phyloP scores from a whole-genome alignment of 192 early-diverging fungal genomes.

The Coemansia sp. region DNA sequence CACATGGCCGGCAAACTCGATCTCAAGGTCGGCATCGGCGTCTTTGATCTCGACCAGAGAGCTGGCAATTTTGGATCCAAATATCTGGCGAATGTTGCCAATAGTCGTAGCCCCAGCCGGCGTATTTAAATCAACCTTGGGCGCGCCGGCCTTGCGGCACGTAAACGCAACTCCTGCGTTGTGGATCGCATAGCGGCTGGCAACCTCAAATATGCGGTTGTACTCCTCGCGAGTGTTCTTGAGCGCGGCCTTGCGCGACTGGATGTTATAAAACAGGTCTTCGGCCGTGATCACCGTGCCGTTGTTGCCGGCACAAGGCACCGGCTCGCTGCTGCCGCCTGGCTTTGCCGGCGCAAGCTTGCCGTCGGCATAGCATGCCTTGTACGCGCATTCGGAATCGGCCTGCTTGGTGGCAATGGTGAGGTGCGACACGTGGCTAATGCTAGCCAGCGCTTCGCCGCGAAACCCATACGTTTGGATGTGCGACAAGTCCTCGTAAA shows the following conservation, averaged over 20 bases:
- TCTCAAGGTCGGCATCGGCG: conserved; percentile 51
- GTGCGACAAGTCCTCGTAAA: conserved; percentile 76
- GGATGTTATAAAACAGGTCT: conserved; percentile 93
- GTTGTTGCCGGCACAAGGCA: conserved; percentile 91
- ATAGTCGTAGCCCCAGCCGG: conserved; percentile 55
- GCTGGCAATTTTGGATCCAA: conserved; percentile 73
- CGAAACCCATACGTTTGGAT: conserved; percentile 95
- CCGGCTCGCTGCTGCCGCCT: conserved; percentile 72
- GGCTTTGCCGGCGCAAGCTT: conserved; percentile 72
- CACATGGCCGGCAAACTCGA: conserved; percentile 70
- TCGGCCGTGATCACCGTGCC: conserved; percentile 93
- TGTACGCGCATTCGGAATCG: conserved; percentile 70
- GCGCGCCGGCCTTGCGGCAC: conserved; percentile 82
- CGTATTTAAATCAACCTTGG: conserved; percentile 77
- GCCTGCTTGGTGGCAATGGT: conserved; percentile 77
- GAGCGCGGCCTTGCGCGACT: conserved; percentile 78
- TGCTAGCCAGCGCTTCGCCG: conserved; percentile 95
- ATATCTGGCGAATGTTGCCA: conserved; percentile 79
- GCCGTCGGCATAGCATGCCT: conserved; percentile 83
- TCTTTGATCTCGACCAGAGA: conserved; percentile 69
- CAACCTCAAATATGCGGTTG: conserved; percentile 81
- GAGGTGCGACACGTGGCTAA: conserved; percentile 91
- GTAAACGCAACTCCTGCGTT: conserved; percentile 78
- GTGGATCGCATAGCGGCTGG: conserved; percentile 91
- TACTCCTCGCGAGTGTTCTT: conserved; percentile 87